A percentile compares a stretch with the other conserved stretches of the same genome.
Conservation (phyloP, 2,329 filamentous ascomycete species). For the Rhynchosporium agropyri region DNA sequence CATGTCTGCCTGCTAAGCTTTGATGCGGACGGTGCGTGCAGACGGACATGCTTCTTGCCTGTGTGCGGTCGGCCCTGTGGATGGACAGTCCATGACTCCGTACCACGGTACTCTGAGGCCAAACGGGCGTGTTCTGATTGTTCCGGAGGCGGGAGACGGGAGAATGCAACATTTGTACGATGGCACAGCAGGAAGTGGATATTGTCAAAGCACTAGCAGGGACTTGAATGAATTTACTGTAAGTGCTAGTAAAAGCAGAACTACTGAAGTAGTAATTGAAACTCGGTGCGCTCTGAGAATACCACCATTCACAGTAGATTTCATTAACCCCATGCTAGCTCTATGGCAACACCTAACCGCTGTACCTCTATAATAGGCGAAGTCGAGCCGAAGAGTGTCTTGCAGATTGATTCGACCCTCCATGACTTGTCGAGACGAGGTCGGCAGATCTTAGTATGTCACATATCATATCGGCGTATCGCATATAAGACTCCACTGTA, state of each 20-base stretch:
- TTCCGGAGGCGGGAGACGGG: conserved; percentile 10
- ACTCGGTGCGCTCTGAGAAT: no score
- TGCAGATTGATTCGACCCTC: neutral
- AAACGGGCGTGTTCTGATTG: neutral
- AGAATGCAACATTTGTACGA: neutral
- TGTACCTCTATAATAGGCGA: neutral
- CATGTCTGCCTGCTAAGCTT: conserved; percentile 8
- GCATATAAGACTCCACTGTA: neutral
- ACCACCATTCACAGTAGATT: no score
- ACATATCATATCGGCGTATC: neutral
- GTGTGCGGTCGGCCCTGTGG: neutral
- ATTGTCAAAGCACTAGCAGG: no score
- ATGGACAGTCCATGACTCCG: neutral
- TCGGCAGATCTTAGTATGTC: neutral
- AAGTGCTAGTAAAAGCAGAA: no score
- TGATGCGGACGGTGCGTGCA: conserved; percentile 8
- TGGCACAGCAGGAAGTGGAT: no score
- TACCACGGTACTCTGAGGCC: neutral
- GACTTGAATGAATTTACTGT: no score
- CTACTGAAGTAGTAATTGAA: no score
- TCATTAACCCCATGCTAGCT: no score
- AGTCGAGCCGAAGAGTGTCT: neutral
- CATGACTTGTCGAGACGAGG: neutral
- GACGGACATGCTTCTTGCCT: neutral
- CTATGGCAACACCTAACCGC: no score